Evolutionary conservation across 768 basidiomycete species (phyloP).

Genomic region (Holtermannia corniformis): DNA sequence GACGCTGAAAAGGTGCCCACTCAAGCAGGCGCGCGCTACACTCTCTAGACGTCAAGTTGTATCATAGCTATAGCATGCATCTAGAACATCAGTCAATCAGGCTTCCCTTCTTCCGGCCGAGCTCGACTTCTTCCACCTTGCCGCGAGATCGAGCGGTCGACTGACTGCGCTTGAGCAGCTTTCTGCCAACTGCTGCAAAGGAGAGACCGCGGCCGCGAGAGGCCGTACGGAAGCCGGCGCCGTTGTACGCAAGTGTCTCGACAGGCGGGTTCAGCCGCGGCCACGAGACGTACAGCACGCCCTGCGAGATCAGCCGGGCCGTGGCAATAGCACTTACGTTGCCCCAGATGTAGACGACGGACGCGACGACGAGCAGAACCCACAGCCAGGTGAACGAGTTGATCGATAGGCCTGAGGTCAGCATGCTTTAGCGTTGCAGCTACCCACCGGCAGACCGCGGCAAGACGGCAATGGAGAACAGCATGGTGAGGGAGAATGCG

Average conservation of each 20-base stretch:
- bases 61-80: neutral
- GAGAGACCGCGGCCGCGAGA: constrained; percentile 61
- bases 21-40: neutral
- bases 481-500: constrained; percentile 75
- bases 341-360: constrained; percentile 59
- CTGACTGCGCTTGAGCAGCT: constrained; percentile 1
- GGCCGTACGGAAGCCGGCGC: constrained; percentile 73
- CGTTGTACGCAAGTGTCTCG: constrained; percentile 75
- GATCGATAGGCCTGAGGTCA: constrained; percentile 64
- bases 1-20: neutral
- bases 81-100: constrained; percentile 42
- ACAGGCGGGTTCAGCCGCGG: constrained; percentile 71
- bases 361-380: constrained; percentile 51
- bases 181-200: constrained; percentile 9
- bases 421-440: constrained; percentile 5
- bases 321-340: constrained; percentile 30
- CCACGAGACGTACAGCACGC: constrained; percentile 92
- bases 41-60: neutral
- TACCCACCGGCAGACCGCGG: constrained; percentile 75
- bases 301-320: constrained; percentile 52
- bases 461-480: constrained; percentile 72
- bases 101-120: constrained; percentile 65
- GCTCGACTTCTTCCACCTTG: constrained; percentile 63
- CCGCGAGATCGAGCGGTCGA: constrained; percentile 8
- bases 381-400: constrained; percentile 77